phyloP scores from a whole-genome alignment of 192 early-diverging fungal species.

The Glomus cerebriforme region DNA sequence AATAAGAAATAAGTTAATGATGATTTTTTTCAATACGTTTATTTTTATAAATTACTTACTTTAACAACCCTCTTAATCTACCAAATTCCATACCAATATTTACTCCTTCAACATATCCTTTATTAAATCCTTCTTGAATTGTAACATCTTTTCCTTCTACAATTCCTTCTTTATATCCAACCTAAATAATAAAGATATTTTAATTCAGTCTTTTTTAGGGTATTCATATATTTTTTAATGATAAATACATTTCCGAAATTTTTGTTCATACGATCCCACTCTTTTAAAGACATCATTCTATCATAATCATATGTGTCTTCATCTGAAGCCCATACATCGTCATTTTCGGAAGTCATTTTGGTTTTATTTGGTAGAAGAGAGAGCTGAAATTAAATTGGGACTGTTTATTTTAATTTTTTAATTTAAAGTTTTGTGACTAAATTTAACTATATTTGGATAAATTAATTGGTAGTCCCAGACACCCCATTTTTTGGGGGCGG shows the following conservation, averaged over 20 bases:
- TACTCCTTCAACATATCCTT: slow-evolving; percentile 53
- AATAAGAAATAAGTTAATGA: background rate
- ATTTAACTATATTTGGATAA: too few species aligned
- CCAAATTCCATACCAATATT: slow-evolving; percentile 48
- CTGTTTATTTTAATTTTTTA: too few species aligned
- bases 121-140: slow-evolving; percentile 60
- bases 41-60: slow-evolving; percentile 35
- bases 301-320: slow-evolving; percentile 51
- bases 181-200: slow-evolving; percentile 40
- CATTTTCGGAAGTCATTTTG: slow-evolving; percentile 8
- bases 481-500: too few species aligned
- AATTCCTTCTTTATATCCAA: slow-evolving; percentile 63
- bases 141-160: slow-evolving; percentile 54
- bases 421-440: too few species aligned
- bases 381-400: too few species aligned
- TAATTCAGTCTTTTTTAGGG: too few species aligned
- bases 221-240: too few species aligned
- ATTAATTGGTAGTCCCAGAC: too few species aligned
- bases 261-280: slow-evolving; percentile 59
- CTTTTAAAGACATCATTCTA: slow-evolving; percentile 47
- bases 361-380: background rate
- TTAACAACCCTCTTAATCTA: slow-evolving; percentile 48
- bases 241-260: slow-evolving; percentile 54
- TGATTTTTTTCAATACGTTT: background rate
- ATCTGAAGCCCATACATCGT: slow-evolving; percentile 53